phyloP scores from a whole-genome alignment of 768 basidiomycete species.

The Mycena maculata region DNA sequence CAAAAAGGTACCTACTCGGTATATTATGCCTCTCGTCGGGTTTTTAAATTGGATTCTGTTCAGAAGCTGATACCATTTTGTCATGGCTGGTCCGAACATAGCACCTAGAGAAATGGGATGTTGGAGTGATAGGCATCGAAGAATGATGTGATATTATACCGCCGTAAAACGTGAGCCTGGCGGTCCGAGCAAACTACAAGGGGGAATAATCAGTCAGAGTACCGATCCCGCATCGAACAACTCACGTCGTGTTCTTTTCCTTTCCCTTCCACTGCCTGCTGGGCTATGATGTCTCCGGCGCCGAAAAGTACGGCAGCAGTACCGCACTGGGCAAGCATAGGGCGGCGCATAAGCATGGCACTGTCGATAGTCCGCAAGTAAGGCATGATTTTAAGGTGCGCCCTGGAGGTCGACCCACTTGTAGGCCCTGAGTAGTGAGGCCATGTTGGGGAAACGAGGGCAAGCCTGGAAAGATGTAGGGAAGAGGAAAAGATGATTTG shows the following conservation, averaged over 20 bases:
- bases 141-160: slow-evolving; percentile 54
- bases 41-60: slow-evolving; percentile 76
- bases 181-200: slow-evolving; percentile 72
- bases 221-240: slow-evolving; percentile 30
- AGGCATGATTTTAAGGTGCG: background rate
- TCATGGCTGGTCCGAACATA: slow-evolving; percentile 85
- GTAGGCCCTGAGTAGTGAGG: slow-evolving; percentile 57
- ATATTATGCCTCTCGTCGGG: slow-evolving; percentile 67
- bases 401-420: slow-evolving; percentile 46
- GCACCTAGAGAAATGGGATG: slow-evolving; percentile 51
- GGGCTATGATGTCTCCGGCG: slow-evolving; percentile 84
- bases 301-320: slow-evolving; percentile 79
- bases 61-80: slow-evolving; percentile 84
- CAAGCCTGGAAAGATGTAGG: background rate
- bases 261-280: slow-evolving; percentile 82
- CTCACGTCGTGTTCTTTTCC: slow-evolving; percentile 82
- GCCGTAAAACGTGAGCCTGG: slow-evolving; percentile 78
- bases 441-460: slow-evolving; percentile 45
- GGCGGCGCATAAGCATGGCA: slow-evolving; percentile 68
- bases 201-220: background rate
- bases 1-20: slow-evolving; percentile 60
- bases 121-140: background rate
- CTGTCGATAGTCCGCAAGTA: slow-evolving; percentile 47
- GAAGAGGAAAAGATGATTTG: slow-evolving; percentile 5
- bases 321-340: slow-evolving; percentile 70